phyloP scores from a whole-genome alignment of 495 filamentous ascomycete species.

The Amniculicola lignicola region DNA sequence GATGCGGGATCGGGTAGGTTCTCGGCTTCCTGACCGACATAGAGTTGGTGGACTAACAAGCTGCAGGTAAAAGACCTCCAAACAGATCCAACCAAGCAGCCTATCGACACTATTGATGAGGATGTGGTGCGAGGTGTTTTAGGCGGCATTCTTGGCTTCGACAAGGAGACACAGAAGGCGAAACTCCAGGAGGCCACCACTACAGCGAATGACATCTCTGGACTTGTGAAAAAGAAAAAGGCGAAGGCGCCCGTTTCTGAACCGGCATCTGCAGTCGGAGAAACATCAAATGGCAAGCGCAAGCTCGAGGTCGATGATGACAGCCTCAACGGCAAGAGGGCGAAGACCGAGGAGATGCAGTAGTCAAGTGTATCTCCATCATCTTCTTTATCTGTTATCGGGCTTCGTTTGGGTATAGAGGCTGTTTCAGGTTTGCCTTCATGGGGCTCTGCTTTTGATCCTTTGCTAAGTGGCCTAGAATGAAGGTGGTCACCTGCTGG shows the following conservation, averaged over 20 bases:
- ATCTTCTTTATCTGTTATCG: no score
- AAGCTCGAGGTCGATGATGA: constrained; percentile 32
- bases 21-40: constrained; percentile 14
- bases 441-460: no score
- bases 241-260: constrained; percentile 25
- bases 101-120: constrained; percentile 43
- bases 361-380: no score
- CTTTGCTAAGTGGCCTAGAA: no score
- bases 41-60: constrained; percentile 22
- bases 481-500: no score
- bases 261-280: constrained; percentile 11
- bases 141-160: constrained; percentile 68
- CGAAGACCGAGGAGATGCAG: constrained; percentile 36
- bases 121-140: constrained; percentile 64
- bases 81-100: constrained; percentile 45
- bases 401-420: no score
- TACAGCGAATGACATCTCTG: constrained; percentile 78
- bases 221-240: constrained; percentile 77
- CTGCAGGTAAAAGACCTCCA: constrained; percentile 69
- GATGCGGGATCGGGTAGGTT: constrained; percentile 32
- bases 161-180: constrained; percentile 58
- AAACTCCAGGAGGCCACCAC: constrained; percentile 74
- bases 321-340: constrained; percentile 37
- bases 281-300: constrained; percentile 34
- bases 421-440: no score